Evolutionary conservation across 148 eudicot species (phyloP), one percentile per base, ranked within the genome.

Genomic region (Simmondsia chinensis): DNA sequence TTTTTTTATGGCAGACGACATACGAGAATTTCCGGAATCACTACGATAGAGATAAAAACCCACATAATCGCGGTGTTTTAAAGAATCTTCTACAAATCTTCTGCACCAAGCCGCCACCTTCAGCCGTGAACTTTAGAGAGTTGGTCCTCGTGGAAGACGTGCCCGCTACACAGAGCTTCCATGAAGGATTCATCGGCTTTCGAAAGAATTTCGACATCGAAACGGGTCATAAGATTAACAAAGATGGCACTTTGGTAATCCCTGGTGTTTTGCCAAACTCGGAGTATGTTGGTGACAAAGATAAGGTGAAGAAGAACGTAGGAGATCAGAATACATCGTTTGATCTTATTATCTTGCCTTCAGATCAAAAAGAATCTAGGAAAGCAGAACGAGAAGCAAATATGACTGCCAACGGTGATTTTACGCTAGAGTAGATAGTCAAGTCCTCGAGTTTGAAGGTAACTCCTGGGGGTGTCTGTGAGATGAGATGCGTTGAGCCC

Each of bases 1-100:
- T 18, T 28, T 30, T 9, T 33, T 20, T 28, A 9, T 14, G 11
- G 20, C 55, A 59, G 71, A 52, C 71, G 8, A 76, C 82, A 8
- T 76, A 76, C 39, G 82, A 76, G 65, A 72, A 68, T 56, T 76
- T 76, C 52, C 56, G 82, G 35, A 68, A 64, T 46, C 59, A 70
- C 30, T 72, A 65, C 40, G 82, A 76, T 32, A 64, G 56, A 43
- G 60, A 46, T 23, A 60, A 50, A 16, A 76, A 76, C 29, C 77
- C 77, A 4, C 61, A 64, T 39, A 65, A 76, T 51, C 22, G 53
- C 35, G 78, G 82, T 3, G 21, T 58, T 22, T 0, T 64, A 1
- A 29, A 50, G 22, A 76, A 76, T 46, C 36, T 68, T 0, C 46
- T 20, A 28, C 73, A 68, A 35, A 18, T 68, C 6, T 56, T 72